Evolutionary conservation across 306 rosid species (phyloP), one percentile per base, ranked within the genome.

Genomic region (Vachellia collinsii): DNA sequence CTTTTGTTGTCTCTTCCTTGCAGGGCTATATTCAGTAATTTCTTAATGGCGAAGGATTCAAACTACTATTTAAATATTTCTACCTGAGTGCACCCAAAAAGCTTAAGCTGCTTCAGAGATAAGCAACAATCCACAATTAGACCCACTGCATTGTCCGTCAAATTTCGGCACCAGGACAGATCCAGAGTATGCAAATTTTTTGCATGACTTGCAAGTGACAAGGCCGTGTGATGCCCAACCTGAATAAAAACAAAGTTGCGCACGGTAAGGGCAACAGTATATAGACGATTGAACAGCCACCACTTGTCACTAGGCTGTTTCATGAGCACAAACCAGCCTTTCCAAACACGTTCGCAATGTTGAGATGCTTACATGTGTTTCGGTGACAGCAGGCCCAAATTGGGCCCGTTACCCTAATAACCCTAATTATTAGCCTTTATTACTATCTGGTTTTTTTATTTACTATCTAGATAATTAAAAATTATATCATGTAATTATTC

Each of bases 51-150:
- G 10, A 59, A 20, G 13, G 36, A 22, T 23, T 59, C 37, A 10
- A 59, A 59, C 65, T 70, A 50, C 7, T 19, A 56, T 56, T n/a
- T 56, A 56, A 20, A n/a, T 51, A 54, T 29, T 43, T 34, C 76
- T 84, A 96, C 99, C 98, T 93, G 98, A 47, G 90, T 85, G 88
- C 97, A 96, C 78, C 99, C 99, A 70, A 92, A 91, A 78, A 92
- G 85, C 76, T 87, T 92, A 37, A 93, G 96, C 59, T 85, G 64
- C 81, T 83, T 86, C 84, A 95, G 79, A 0, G 97, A 86, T 54
- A 19, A 80, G 88, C 99, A 95, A 71, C 90, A 85, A 75, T 95
- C 99, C 72, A 90, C 98, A 72, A 95, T 89, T 70, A 89, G 82
- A 82, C 98, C 97, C 79, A 96, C 58, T 0, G 97, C 94, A 66